Evolutionary conservation across 192 early-diverging fungal species (phyloP).

Genomic region (Linnemannia elongata): DNA sequence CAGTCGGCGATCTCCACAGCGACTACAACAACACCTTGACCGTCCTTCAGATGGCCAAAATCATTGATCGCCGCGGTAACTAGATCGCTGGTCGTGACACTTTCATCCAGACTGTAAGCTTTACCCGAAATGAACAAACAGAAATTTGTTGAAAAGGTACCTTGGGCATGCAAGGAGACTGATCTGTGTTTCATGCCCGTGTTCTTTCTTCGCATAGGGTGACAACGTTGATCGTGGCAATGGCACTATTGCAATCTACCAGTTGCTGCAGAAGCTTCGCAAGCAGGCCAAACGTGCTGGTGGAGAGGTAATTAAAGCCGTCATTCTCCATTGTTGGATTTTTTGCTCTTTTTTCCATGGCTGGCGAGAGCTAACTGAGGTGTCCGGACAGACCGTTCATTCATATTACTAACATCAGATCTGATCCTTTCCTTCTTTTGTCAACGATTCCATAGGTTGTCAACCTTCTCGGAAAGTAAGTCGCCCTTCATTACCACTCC

Average conservation of each 20-base stretch:
- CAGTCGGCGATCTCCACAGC: constrained; percentile 81
- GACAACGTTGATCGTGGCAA: constrained; percentile 78
- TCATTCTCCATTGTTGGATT: not conserved
- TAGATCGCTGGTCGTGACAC: constrained; percentile 69
- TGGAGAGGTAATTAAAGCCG: constrained; percentile 38
- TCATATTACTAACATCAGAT: not conserved
- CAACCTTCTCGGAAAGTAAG: constrained; percentile 41
- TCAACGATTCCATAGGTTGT: constrained; percentile 6
- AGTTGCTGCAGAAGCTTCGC: constrained; percentile 64
- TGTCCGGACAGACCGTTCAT: not conserved
- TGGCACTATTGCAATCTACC: constrained; percentile 75
- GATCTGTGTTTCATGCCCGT: not conserved
- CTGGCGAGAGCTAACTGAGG: not conserved
- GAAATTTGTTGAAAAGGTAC: not conserved
- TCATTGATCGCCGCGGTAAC: constrained; percentile 66
- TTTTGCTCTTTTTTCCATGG: not conserved
- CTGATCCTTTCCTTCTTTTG: not conserved
- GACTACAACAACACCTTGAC: constrained; percentile 65
- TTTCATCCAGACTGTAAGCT: constrained; percentile 74
- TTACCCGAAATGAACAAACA: not conserved
- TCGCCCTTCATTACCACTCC: not conserved
- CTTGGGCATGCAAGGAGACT: not conserved
- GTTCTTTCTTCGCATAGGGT: constrained; percentile 49
- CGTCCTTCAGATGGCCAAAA: constrained; percentile 69
- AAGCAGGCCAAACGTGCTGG: constrained; percentile 65